These are phyloP conservation scores for Penicillium oxalicum DNA, from an alignment of 2,329 filamentous ascomycete species.

Conservation along the genomic window DNA sequence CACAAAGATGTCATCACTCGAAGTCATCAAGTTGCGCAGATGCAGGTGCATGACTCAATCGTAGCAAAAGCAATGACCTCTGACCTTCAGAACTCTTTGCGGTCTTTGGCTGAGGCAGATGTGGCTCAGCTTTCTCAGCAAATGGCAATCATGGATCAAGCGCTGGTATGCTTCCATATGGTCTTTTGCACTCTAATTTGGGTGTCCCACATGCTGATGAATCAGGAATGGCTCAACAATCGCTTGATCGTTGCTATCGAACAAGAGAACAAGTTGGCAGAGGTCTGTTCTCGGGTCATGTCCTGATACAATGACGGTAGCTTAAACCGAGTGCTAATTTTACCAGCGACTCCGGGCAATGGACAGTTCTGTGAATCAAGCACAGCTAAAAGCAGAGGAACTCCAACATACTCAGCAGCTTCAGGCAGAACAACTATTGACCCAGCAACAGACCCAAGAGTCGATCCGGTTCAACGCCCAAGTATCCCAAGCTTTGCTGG, in stretches of 20 bases:
- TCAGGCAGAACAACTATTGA: constrained; percentile 27
- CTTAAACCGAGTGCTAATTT: constrained; percentile 12
- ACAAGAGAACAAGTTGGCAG: constrained; percentile 30
- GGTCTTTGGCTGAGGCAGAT: constrained; percentile 27
- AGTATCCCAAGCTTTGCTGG: constrained; percentile 29
- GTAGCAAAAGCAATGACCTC: constrained; percentile 25
- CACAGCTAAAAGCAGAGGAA: constrained; percentile 27
- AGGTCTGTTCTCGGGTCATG: constrained; percentile 18
- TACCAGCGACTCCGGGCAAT: constrained; percentile 33
- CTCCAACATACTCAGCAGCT: constrained; percentile 30
- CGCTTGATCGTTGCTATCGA: constrained; percentile 25
- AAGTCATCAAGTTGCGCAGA: constrained; percentile 22
- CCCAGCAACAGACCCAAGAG: constrained; percentile 25
- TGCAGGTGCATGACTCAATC: constrained; percentile 24
- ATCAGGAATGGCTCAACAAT: constrained; percentile 29
- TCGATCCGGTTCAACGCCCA: constrained; percentile 22
- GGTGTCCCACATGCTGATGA: constrained; percentile 1
- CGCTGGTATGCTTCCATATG: constrained; percentile 26
- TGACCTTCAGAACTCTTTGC: constrained; percentile 29
- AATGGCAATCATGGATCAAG: constrained; percentile 28
- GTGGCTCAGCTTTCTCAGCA: constrained; percentile 24
- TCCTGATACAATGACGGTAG: too few relatives aligned
- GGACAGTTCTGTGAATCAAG: constrained; percentile 27
- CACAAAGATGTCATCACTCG: constrained; percentile 26
- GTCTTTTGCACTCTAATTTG: not conserved